These are phyloP conservation scores for Telopea speciosissima DNA, from an alignment of 177 flowering plant species.

Conservation along the genomic window DNA sequence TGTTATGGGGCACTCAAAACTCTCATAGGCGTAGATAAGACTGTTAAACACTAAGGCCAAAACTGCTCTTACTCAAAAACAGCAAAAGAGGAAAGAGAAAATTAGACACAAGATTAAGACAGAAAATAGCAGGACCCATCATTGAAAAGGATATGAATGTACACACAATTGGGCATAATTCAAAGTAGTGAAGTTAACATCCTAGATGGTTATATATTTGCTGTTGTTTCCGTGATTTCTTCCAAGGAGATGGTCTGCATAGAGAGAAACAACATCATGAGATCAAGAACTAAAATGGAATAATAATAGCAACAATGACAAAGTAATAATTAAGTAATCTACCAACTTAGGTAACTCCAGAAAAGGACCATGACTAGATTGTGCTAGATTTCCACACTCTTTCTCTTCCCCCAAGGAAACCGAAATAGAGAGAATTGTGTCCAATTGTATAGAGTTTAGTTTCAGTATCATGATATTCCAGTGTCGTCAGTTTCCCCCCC, in stretches of 20 bases:
- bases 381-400: no score
- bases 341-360: background rate
- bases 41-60: background rate
- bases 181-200: conserved; percentile 3
- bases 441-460: no score
- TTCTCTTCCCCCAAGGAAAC: no score
- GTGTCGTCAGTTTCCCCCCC: no score
- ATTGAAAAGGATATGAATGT: conserved; percentile 6
- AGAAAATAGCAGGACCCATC: background rate
- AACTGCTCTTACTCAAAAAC: background rate
- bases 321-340: no score
- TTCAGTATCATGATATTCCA: no score
- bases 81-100: background rate
- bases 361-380: background rate
- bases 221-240: conserved; percentile 62
- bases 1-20: background rate
- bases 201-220: conserved; percentile 41
- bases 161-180: conserved; percentile 6
- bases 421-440: no score
- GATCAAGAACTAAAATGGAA: background rate
- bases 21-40: background rate
- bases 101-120: background rate
- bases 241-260: conserved; percentile 65
- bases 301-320: background rate
- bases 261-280: conserved; percentile 1